Conservation (phyloP, 352 stramenopile species). For the Phytophthora tentaculata region DNA sequence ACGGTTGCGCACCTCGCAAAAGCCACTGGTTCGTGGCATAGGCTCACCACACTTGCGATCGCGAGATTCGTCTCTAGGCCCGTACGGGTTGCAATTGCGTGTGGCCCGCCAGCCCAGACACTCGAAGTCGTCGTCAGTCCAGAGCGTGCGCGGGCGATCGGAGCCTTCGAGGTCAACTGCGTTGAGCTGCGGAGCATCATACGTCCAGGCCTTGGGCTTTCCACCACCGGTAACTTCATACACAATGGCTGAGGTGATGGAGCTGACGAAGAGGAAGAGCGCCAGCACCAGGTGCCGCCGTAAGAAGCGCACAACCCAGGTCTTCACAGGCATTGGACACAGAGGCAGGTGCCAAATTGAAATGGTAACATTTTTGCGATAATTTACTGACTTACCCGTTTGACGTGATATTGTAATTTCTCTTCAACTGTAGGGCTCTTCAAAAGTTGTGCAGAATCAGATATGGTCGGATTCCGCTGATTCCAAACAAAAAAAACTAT, state of each 20-base stretch:
- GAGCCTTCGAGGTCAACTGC: constrained; percentile 44
- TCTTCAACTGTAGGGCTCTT: too few relatives aligned
- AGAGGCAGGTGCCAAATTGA: too few relatives aligned
- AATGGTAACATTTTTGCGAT: too few relatives aligned
- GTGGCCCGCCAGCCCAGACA: constrained; percentile 79
- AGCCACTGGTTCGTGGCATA: constrained; percentile 59
- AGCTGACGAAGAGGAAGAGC: constrained; percentile 43
- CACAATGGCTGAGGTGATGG: constrained; percentile 52
- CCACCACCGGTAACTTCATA: constrained; percentile 68
- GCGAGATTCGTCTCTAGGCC: constrained; percentile 41
- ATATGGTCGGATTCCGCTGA: too few relatives aligned
- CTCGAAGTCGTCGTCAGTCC: constrained; percentile 69
- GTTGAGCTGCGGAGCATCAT: constrained; percentile 52
- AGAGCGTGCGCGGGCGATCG: constrained; percentile 42
- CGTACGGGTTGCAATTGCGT: constrained; percentile 68
- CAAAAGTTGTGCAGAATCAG: too few relatives aligned
- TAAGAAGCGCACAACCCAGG: constrained; percentile 37
- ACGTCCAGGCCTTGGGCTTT: constrained; percentile 45
- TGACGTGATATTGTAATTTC: too few relatives aligned
- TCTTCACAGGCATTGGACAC: constrained; percentile 32
- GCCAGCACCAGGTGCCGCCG: constrained; percentile 50
- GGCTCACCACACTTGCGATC: constrained; percentile 56
- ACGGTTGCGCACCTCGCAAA: constrained; percentile 75
- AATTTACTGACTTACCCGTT: too few relatives aligned
- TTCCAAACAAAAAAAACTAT: too few relatives aligned